Base-by-base conservation (phyloP, 129 eudicot species). In the Flaveria sonorensis region DNA sequence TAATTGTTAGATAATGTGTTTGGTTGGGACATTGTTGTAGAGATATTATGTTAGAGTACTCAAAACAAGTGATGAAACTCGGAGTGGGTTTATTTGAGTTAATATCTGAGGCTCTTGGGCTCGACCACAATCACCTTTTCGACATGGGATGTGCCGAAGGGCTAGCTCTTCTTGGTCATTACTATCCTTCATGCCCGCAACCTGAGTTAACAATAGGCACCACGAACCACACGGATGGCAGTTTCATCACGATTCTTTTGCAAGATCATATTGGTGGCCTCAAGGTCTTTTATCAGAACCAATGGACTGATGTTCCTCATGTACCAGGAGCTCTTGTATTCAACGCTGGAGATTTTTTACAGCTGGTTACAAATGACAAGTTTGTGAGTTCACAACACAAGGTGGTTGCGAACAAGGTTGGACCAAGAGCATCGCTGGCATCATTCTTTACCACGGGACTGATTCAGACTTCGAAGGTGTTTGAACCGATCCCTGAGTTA, bases 371-470 rank as follows among this genome's bases (percentile, higher is more conserved):
- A 19, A 90, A 90, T 21, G 88, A 86, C 73, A 84, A 78, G 83
- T 84, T 86, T 72, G 86, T 79, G 46, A 90, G 92, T 66, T 68
- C 83, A 16, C 81, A 77, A 28, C 96, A 90, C 66, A 85, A 87
- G 65, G 90, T 84, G 32, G 14, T 88, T 68, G 85, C 92, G 1
- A 90, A 83, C 71, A 67, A 62, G n/a, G 79, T 55, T 46, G 90
- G 91, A n/a, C 93, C 91, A 15, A 86, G 92, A 75, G 77, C 84
- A 47, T 88, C 89, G 0, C 81, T 86, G 43, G 92, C 91, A 11
- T 66, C 79, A 19, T 90, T 88, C 85, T 72, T 88, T 62, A 43
- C 51, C 6, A 78, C 84, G 1, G 82, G 71, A 16, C 0, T 9
- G 11, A 1, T 21, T 47, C 53, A 74, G 12, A 45, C 86, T 0